Evolutionary conservation across 2,329 filamentous ascomycete species (phyloP).

Genomic region (Talaromyces pinophilus): DNA sequence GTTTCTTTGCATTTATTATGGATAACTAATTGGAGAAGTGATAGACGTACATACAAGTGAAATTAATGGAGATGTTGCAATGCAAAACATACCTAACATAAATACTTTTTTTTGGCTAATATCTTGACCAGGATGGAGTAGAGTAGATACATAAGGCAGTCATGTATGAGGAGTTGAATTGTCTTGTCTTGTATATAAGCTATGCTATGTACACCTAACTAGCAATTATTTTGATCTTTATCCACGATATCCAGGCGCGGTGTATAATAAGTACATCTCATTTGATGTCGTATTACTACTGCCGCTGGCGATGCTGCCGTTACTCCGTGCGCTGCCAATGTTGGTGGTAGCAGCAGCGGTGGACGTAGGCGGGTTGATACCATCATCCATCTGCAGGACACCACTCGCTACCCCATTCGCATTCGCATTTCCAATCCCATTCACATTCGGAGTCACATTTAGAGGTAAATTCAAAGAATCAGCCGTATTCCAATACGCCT

Average conservation of each 20-base stretch:
- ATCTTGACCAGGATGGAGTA: not conserved
- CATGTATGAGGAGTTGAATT: not conserved
- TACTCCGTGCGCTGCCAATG: not conserved
- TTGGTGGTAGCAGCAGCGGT: not conserved
- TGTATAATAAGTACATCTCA: not conserved
- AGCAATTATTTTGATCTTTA: not conserved
- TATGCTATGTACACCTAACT: not conserved
- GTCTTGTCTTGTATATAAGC: not conserved
- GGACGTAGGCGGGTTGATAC: not conserved
- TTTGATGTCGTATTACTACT: not conserved
- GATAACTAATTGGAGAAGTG: not conserved
- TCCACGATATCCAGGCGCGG: slow-evolving; percentile 3
- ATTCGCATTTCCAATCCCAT: not conserved
- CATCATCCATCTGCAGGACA: slow-evolving; percentile 1
- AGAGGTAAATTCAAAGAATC: not conserved
- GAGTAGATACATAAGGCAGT: not conserved
- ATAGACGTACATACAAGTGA: not conserved
- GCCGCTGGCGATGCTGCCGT: no score
- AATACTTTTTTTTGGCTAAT: not conserved
- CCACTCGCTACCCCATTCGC: not conserved
- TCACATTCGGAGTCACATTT: not conserved
- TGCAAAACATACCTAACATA: not conserved
- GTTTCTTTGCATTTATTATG: not conserved
- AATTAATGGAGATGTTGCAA: not conserved
- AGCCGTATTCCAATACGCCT: slow-evolving; percentile 16